Evolutionary conservation across 176 grass and related monocot genomes (phyloP).

Genomic region (Stipa capillata): DNA sequence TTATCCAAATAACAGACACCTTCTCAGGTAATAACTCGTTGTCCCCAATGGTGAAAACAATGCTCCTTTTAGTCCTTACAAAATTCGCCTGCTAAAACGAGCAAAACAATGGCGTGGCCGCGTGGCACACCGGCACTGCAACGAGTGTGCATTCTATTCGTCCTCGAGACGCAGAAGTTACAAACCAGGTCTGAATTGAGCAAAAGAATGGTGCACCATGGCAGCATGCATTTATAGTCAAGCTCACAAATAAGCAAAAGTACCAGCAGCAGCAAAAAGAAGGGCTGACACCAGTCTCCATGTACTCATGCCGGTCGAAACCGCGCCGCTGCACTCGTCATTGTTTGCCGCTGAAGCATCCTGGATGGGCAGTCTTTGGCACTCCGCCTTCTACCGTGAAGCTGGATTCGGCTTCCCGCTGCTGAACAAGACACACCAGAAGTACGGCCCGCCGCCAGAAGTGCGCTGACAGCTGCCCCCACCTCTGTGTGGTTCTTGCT

Average conservation of each 20-base stretch:
- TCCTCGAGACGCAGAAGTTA: no score
- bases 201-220: conserved; percentile 32
- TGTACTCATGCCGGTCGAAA: background rate
- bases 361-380: conserved; percentile 49
- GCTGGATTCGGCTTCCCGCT: conserved; percentile 56
- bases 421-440: conserved; percentile 90
- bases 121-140: background rate
- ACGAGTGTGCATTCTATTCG: background rate
- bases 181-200: background rate
- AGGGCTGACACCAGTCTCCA: conserved; percentile 14
- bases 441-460: conserved; percentile 50
- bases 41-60: conserved; percentile 11
- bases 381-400: conserved; percentile 71
- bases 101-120: conserved; percentile 37
- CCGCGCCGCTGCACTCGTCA: conserved; percentile 53
- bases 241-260: conserved; percentile 41
- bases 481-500: conserved; percentile 77
- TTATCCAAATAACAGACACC: no score
- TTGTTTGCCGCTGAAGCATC: conserved; percentile 85
- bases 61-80: background rate
- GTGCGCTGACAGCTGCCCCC: conserved; percentile 62
- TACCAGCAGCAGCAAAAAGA: conserved; percentile 17
- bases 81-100: conserved; percentile 13
- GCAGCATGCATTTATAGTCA: background rate
- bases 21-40: background rate